Conservation (phyloP, 2,329 filamentous ascomycete species). For the Fusarium secorum region DNA sequence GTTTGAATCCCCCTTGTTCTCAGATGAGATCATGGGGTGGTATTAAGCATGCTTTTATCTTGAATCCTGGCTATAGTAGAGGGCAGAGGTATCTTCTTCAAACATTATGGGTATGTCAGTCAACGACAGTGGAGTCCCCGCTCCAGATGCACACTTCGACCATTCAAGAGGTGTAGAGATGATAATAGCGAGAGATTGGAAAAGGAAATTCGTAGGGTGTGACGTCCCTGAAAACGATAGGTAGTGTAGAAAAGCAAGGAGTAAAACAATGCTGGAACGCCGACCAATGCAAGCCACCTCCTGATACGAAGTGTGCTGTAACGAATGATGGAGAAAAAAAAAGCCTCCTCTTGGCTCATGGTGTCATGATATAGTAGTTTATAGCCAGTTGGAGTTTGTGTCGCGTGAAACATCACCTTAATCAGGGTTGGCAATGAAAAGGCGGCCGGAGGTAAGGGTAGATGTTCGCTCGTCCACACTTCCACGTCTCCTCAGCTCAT, state of each 20-base stretch:
- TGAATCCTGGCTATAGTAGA: conserved; percentile 30
- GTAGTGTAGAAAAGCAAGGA: conserved; percentile 26
- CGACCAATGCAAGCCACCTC: conserved; percentile 39
- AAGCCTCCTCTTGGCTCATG: conserved; percentile 23
- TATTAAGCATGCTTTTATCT: conserved; percentile 42
- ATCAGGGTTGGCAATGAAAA: conserved; percentile 89
- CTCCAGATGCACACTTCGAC: conserved; percentile 32
- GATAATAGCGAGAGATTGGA: conserved; percentile 36
- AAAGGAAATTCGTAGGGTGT: conserved; percentile 38
- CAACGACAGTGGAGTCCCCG: conserved; percentile 33
- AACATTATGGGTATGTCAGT: conserved; percentile 33
- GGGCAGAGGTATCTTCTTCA: conserved; percentile 38
- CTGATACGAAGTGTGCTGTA: conserved; percentile 23
- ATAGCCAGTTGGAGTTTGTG: conserved; percentile 4
- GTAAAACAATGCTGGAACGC: conserved; percentile 42
- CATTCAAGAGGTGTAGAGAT: conserved; percentile 27
- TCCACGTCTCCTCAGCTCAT: conserved; percentile 77
- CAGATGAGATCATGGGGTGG: conserved; percentile 9
- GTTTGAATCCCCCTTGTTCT: conserved; percentile 20
- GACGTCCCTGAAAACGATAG: conserved; percentile 38
- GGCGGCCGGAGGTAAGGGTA: conserved; percentile 74
- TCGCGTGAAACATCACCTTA: conserved; percentile 40
- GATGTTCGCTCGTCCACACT: conserved; percentile 85
- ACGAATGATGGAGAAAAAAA: conserved; percentile 32
- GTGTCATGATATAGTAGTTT: conserved; percentile 20